Evolutionary conservation across 192 early-diverging fungal genomes (phyloP), one percentile per base, ranked within the genome.

Genomic region (Spinellus fusiger): DNA sequence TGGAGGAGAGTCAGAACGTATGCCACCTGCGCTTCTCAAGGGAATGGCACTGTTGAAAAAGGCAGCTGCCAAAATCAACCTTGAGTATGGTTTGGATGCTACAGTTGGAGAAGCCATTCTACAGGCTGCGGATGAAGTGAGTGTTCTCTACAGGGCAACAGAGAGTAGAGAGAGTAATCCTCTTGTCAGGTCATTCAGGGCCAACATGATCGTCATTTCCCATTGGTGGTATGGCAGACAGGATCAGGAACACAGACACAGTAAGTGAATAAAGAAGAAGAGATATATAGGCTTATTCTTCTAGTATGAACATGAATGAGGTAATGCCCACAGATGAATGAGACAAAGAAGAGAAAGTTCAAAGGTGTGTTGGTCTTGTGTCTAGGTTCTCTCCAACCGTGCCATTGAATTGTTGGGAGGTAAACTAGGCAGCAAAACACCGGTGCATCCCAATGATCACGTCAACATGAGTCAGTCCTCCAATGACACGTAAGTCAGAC

Each of bases 401-500:
- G 96, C 96, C 26, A 96, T 92, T 63, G 92, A 98, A 77, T 81
- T 97, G 18, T 71, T 97, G 26, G 93, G 91, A 33, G 89, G 86
- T 23, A 80, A 91, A 70, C 80, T 93, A 40, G 95, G 95, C 52
- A 85, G 81, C 70, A 93, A 98, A 81, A 84, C 81, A 60, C 89
- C 91, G 3, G 93, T 98, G n/a, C 96, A 98, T 74, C 96, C 96
- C 38, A 98, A 98, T 77, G 96, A 98, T 77, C 93, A 96, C 59
- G 94, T 97, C 68, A 98, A 98, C 80, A 95, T 93, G 84, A 87
- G 88, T 54, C 94, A 97, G 78, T 93, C 91, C 32, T 94, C 93
- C 44, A 98, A 98, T 66, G 96, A 98, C 71, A 93, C 94, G 67
- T 83, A 57, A 57, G 81, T 55, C 0, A 22, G 9, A 16, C 3